These are phyloP conservation scores for Vaccinium myrtillus DNA, from an alignment of 148 eudicot species.

Conservation along the genomic window DNA sequence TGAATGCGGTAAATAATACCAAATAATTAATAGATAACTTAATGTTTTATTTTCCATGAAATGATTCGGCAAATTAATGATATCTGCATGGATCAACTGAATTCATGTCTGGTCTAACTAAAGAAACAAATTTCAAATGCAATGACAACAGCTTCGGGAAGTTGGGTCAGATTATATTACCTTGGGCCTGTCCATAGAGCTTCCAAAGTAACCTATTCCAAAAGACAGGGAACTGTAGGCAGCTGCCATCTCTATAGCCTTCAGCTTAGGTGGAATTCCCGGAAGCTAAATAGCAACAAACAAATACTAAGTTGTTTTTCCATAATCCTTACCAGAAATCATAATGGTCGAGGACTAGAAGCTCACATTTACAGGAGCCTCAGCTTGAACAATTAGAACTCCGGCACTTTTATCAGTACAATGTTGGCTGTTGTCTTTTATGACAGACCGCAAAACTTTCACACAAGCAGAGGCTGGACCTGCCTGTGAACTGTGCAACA, in stretches of 20 bases:
- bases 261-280: conserved; percentile 45
- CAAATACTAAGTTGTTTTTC: not conserved
- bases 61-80: not conserved
- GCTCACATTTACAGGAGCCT: conserved; percentile 54
- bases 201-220: conserved; percentile 88
- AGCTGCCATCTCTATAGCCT: conserved; percentile 88
- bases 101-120: not conserved
- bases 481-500: conserved; percentile 58
- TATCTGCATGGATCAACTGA: not conserved
- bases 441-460: conserved; percentile 53
- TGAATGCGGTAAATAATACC: not conserved
- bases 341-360: not conserved
- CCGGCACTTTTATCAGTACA: conserved; percentile 73
- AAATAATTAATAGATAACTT: not conserved
- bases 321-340: not conserved
- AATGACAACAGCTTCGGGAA: not conserved
- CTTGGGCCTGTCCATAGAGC: conserved; percentile 88
- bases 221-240: conserved; percentile 75
- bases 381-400: conserved; percentile 78
- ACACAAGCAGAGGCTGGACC: conserved; percentile 91
- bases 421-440: conserved; percentile 43
- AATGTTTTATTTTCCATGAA: not conserved
- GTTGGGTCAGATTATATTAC: conserved; percentile 25
- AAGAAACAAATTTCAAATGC: not conserved
- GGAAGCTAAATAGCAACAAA: conserved; percentile 37